Base-by-base conservation (phyloP, 169 alveolate species). In the Plasmodium cynomolgi region DNA sequence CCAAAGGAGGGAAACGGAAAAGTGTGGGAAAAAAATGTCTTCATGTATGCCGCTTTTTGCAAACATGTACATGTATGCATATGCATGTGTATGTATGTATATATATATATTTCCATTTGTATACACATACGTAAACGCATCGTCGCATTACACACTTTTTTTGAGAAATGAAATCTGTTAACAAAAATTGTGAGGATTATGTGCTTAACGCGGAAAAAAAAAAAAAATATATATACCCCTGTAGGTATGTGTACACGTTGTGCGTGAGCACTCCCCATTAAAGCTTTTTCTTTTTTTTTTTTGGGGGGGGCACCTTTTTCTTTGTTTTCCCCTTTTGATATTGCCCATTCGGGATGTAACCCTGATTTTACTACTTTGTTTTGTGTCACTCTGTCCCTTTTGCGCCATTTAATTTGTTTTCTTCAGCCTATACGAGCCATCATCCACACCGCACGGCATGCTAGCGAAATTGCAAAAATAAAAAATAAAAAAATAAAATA, bases 281-380 rank as follows among this genome's bases (percentile, higher is more conserved):
- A 47, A 47, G 44, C 62, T 31, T 79, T 37, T 26, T 33, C 44
- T 79, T 79, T n/a, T 79, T 79, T 79, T n/a, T 29, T 79, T 33
- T 79, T 79, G 34, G 47, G 0, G 9, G 15, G 13, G 58, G 20
- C n/a, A 47, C 58, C 58, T 34, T 79, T 31, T 79, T 37, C 77
- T 62, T 62, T 26, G 9, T 23, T 62, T 20, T 20, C 17, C 34
- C 77, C 34, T 23, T 62, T 62, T 68, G 17, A 8, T 68, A 26
- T 80, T 80, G 84, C n/a, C 34, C 33, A 62, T 23, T 80, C 84
- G 56, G 47, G 50, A 23, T 80, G 74, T 23, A 80, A 80, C 29
- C n/a, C 47, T 34, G 29, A 80, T 41, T 80, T 80, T 80, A 23
- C 8, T 29, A 20, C 7, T 80, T 37, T 44, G n/a, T 80, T n/a